Percentiles rank a stretch among this genome's conserved stretches.
Evolutionary conservation across 208 protist species (phyloP).

Genomic region (Angomonas deanei): DNA sequence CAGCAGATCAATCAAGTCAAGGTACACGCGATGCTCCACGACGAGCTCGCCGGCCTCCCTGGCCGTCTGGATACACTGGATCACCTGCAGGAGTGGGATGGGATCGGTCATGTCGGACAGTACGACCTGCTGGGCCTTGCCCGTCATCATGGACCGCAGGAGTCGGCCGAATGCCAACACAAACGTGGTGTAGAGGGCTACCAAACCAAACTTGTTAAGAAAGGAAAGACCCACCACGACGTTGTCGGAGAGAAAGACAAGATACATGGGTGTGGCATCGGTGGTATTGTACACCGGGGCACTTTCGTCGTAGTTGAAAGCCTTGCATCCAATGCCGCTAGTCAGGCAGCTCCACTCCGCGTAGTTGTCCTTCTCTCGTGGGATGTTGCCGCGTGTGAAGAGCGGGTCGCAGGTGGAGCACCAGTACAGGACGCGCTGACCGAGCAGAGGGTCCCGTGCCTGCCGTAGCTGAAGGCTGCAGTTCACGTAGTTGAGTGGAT

Average conservation of each 20-base stretch:
- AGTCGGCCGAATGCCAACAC: conserved; percentile 67
- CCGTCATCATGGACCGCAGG: conserved; percentile 53
- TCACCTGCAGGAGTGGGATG: conserved; percentile 34
- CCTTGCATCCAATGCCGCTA: conserved; percentile 20
- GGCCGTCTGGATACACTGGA: conserved; percentile 49
- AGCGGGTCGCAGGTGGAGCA: conserved; percentile 59
- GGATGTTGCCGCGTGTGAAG: conserved; percentile 59
- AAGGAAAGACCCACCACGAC: conserved; percentile 44
- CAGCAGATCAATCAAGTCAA: conserved; percentile 69
- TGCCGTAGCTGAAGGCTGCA: conserved; percentile 46
- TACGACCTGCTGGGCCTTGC: conserved; percentile 33
- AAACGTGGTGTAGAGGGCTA: conserved; percentile 83
- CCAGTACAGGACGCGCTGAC: conserved; percentile 53
- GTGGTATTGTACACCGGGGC: conserved; percentile 4
- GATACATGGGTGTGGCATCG: conserved; percentile 26
- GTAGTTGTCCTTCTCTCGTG: conserved; percentile 13
- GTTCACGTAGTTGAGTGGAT: conserved; percentile 27
- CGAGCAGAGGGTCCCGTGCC: conserved; percentile 21
- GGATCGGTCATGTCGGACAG: conserved; percentile 60
- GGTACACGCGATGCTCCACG: conserved; percentile 73
- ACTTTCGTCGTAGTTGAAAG: conserved; percentile 45
- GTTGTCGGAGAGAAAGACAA: conserved; percentile 49
- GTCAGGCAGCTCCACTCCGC: conserved; percentile 53
- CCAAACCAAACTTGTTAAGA: conserved; percentile 59
- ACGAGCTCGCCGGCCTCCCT: conserved; percentile 52